Percentiles rank a stretch among this genome's conserved stretches.
Conservation (phyloP, 768 basidiomycete genomes). For the Calocera cornea region DNA sequence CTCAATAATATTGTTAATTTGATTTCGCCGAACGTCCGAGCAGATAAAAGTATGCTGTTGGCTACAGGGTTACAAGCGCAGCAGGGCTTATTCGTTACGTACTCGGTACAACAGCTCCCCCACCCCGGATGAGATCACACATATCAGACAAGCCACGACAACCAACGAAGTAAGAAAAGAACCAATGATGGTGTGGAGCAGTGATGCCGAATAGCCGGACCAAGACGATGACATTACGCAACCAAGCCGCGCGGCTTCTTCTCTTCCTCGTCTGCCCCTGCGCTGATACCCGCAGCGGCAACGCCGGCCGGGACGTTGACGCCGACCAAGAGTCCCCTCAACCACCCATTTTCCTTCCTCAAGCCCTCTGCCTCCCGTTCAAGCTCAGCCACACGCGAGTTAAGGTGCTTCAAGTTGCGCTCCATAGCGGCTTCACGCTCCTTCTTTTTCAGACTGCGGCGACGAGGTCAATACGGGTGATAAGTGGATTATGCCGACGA, state of each 20-base stretch:
- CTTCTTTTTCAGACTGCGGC: constrained; percentile 65
- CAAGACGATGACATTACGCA: background rate
- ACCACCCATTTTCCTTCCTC: constrained; percentile 80
- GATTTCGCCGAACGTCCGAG: background rate
- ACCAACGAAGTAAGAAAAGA: background rate
- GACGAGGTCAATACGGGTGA: background rate
- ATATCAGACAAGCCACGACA: background rate
- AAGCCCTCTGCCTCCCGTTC: constrained; percentile 86
- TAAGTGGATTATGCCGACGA: background rate
- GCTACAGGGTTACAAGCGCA: background rate
- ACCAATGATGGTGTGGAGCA: background rate
- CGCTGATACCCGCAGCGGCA: background rate
- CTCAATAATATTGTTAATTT: background rate
- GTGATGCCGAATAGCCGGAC: background rate
- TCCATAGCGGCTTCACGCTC: constrained; percentile 85
- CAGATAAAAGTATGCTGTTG: background rate
- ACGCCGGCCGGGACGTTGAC: constrained; percentile 35
- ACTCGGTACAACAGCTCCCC: background rate
- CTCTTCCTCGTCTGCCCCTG: background rate
- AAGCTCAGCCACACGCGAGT: constrained; percentile 60
- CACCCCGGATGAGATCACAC: background rate
- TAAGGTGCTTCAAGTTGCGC: constrained; percentile 70
- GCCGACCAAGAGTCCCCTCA: constrained; percentile 79
- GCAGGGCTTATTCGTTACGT: background rate
- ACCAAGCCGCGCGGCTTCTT: background rate